Evolutionary conservation across 2,329 filamentous ascomycete genomes (phyloP).

Genomic region (Trichoderma hamatum): DNA sequence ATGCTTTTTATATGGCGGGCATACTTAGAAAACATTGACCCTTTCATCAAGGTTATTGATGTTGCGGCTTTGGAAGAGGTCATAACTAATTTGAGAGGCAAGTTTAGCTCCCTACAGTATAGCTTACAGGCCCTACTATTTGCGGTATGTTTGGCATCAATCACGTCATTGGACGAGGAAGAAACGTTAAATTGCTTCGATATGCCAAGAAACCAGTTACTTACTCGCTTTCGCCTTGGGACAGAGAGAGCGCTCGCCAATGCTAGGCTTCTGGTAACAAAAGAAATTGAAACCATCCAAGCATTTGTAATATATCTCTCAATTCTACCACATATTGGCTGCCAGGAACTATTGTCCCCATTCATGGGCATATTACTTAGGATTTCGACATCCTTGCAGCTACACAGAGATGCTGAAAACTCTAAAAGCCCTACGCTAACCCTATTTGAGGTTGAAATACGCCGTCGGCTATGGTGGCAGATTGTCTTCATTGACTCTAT

Average conservation of each 20-base stretch:
- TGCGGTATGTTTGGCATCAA: conserved; percentile 34
- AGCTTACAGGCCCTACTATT: conserved; percentile 34
- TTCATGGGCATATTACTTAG: neutral
- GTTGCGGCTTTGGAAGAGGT: neutral
- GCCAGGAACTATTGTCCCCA: neutral
- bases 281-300: conserved; percentile 1
- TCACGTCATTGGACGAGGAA: conserved; percentile 34
- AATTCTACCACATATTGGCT: neutral
- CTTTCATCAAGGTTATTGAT: conserved; percentile 37
- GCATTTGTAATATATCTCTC: neutral
- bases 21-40: conserved; percentile 37
- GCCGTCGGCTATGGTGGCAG: neutral
- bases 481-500: neutral
- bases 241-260: conserved; percentile 34
- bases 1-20: conserved; percentile 38
- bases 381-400: neutral
- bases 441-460: neutral
- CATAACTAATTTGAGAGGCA: neutral
- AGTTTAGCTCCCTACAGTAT: conserved; percentile 30
- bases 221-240: conserved; percentile 30
- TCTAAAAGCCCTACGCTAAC: neutral
- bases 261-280: conserved; percentile 34
- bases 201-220: conserved; percentile 30
- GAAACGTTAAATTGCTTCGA: conserved; percentile 32
- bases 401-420: neutral